phyloP scores from a whole-genome alignment of 2,329 filamentous ascomycete genomes.

The Paecilomyces dactylethromorphus region DNA sequence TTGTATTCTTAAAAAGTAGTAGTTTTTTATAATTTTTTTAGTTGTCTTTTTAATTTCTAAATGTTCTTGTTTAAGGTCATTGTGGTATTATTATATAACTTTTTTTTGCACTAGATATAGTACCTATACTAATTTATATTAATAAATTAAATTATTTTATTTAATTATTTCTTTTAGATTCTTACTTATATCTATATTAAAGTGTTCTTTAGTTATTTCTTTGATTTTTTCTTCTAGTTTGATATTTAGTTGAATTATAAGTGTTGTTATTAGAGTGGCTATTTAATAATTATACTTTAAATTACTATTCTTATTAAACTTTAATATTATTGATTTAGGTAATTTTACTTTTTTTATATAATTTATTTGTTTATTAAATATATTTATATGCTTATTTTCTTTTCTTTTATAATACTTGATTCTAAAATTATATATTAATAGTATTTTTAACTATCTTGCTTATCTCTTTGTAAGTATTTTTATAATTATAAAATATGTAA shows the following conservation, averaged over 20 bases:
- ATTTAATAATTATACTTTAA: too few relatives aligned
- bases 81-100: background rate
- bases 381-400: background rate
- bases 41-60: background rate
- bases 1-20: background rate
- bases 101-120: background rate
- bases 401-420: background rate
- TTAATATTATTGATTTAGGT: background rate
- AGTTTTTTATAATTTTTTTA: background rate
- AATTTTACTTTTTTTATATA: background rate
- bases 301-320: too few relatives aligned
- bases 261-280: too few relatives aligned
- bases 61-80: background rate
- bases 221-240: too few relatives aligned
- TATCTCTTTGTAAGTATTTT: background rate
- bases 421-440: background rate
- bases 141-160: background rate
- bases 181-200: background rate
- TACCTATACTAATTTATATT: background rate
- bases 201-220: background rate
- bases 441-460: background rate
- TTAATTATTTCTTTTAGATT: background rate
- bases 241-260: too few relatives aligned
- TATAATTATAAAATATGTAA: slow-evolving; percentile 1
- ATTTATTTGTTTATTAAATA: background rate